phyloP scores from a whole-genome alignment of 2,329 filamentous ascomycete species.

The Chaetomiaceae sp. region DNA sequence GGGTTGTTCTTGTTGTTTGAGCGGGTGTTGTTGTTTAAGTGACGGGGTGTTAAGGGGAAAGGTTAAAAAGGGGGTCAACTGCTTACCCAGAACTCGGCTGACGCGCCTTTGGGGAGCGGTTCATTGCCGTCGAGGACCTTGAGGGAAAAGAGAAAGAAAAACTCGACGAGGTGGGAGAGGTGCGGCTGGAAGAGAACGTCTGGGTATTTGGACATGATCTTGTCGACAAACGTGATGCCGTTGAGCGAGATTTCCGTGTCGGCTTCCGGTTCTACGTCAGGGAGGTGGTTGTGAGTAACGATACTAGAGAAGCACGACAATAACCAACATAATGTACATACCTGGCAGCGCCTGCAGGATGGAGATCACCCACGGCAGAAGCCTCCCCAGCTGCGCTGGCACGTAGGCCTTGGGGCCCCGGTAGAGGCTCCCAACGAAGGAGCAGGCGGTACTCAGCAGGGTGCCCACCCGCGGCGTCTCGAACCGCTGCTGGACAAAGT shows the following conservation, averaged over 20 bases:
- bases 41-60: neutral
- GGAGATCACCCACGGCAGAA: constrained; percentile 58
- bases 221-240: constrained; percentile 66
- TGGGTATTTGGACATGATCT: constrained; percentile 57
- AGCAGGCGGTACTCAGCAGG: constrained; percentile 66
- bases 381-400: constrained; percentile 43
- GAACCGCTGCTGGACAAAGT: constrained; percentile 55
- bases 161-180: constrained; percentile 53
- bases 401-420: constrained; percentile 41
- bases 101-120: constrained; percentile 67
- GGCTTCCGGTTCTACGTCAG: constrained; percentile 48
- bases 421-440: constrained; percentile 59
- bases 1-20: no score
- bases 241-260: constrained; percentile 70
- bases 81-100: constrained; percentile 69
- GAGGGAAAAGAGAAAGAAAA: constrained; percentile 67
- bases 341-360: constrained; percentile 59
- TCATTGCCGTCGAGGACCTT: constrained; percentile 66
- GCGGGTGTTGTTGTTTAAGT: no score
- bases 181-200: constrained; percentile 57
- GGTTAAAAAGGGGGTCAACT: neutral
- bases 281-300: constrained; percentile 12
- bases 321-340: constrained; percentile 30
- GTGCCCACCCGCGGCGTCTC: constrained; percentile 63
- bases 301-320: neutral